Evolutionary conservation across 2,329 filamentous ascomycete genomes (phyloP).

Genomic region (Aspergillus neoniger): DNA sequence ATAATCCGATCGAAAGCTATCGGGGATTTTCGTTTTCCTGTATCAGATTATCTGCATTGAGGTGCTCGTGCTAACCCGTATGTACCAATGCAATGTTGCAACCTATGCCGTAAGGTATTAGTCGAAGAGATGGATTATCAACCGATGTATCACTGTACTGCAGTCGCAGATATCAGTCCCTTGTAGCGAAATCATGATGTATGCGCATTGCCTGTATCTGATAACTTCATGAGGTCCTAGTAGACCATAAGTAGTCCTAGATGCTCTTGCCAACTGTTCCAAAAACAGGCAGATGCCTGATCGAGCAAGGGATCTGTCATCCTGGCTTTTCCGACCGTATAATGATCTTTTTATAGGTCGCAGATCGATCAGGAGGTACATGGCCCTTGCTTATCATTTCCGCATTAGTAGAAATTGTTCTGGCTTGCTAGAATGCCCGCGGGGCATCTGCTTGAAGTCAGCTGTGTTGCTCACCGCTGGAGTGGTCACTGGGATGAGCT

Average conservation of each 20-base stretch:
- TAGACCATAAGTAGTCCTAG: too few species aligned
- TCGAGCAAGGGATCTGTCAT: neutral
- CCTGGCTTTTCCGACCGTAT: neutral
- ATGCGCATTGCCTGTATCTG: too few species aligned
- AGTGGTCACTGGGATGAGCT: neutral
- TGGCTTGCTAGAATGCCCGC: neutral
- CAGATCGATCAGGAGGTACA: neutral
- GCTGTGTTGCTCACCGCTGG: neutral
- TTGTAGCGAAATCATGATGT: too few species aligned
- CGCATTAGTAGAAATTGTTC: neutral
- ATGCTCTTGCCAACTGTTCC: neutral
- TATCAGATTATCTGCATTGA: constrained; percentile 14
- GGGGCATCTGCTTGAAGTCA: neutral
- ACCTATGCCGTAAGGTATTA: neutral
- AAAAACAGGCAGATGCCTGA: neutral
- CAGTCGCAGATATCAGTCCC: too few species aligned
- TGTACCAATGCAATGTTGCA: neutral
- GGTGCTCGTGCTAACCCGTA: neutral
- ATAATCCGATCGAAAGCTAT: constrained; percentile 7
- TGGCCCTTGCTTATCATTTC: neutral
- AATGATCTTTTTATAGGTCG: neutral
- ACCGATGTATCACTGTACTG: neutral
- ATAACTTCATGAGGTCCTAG: too few species aligned
- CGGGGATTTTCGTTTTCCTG: constrained; percentile 9
- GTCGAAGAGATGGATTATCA: neutral